Evolutionary conservation across 2,329 filamentous ascomycete species (phyloP).

Genomic region (Arachnomyces sp.): DNA sequence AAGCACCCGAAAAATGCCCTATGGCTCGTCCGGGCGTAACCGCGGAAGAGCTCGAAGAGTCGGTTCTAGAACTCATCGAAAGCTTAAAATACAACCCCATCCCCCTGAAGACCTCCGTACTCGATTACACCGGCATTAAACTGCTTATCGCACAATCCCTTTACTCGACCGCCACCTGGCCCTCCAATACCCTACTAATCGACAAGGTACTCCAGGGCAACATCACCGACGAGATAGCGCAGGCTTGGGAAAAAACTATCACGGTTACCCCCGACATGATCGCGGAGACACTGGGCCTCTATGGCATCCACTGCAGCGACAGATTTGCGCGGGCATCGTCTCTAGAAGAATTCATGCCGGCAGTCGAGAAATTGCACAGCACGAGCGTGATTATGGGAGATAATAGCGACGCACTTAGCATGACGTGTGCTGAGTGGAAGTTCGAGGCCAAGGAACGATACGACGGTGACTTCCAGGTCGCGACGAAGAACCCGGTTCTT

Average conservation of each 20-base stretch:
- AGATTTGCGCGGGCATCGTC: background rate
- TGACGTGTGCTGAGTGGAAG: conserved; percentile 15
- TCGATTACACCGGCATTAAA: conserved; percentile 6
- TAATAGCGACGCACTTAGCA: conserved; percentile 2
- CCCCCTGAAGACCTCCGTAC: background rate
- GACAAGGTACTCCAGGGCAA: background rate
- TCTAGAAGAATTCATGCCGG: conserved; percentile 2
- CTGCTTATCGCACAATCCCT: background rate
- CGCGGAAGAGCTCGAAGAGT: conserved; percentile 36
- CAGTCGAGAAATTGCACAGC: background rate
- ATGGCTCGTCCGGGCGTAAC: conserved; percentile 24
- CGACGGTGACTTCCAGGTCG: conserved; percentile 16
- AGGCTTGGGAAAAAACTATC: background rate
- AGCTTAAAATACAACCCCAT: conserved; percentile 6
- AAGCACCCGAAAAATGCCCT: conserved; percentile 32
- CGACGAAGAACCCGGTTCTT: conserved; percentile 19
- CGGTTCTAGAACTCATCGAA: conserved; percentile 13
- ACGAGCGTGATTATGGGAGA: conserved; percentile 5
- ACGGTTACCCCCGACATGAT: background rate
- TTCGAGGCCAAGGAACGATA: conserved; percentile 18
- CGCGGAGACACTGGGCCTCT: background rate
- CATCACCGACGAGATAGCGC: too few relatives aligned
- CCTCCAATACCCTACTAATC: background rate
- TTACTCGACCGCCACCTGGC: conserved; percentile 2
- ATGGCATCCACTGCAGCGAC: conserved; percentile 8